Base-by-base conservation (phyloP, 768 basidiomycete species). In the Serpula lacrymans region DNA sequence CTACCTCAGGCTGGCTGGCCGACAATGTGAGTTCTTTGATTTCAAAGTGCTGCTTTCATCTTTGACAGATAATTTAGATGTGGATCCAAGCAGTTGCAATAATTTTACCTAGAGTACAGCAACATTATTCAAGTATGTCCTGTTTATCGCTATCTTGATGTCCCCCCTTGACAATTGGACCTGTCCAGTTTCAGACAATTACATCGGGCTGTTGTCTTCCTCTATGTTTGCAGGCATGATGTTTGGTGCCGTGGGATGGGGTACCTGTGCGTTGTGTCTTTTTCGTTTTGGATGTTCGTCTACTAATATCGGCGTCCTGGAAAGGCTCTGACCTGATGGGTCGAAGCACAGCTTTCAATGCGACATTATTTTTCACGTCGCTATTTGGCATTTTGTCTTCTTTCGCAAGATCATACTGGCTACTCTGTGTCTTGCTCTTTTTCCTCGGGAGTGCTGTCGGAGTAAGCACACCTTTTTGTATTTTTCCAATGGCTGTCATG, bases 221-320 rank as follows among this genome's bases (percentile, higher is more conserved):
- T 82, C 86, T 3, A 92, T 90, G 77, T 93, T 93, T 55, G 81
- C 76, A 9, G 90, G 95, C n/a, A 98, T 98, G 95, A 96, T 97
- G 92, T 57, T 96, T 37, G 90, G 94, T 2, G 87, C 89, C 1
- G 65, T 93, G 7, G 88, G 85, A 4, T 93, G 94, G 93, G 94
- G 94, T 42, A 83, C 88, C 17, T 92, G 88, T 84, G 51, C 38
- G 79, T 66, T 8, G 5, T 13, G 4, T 23, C 21, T 14, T n/a
- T 27, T n/a, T 34, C 22, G 38, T 25, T 22, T 33, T 23, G 27
- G 37, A 30, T 18, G 6, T 14, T 23, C 21, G 42, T 39, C 8
- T 23, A 37, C 9, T 33, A 10, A 36, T 24, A 20, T 36, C 38
- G 11, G 16, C 11, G 14, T 11, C 16, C 12, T 14, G 39, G 16